A percentile compares a stretch with the other conserved stretches of the same genome.
Evolutionary conservation across 2,329 filamentous ascomycete genomes (phyloP).

Genomic region (Cytospora leucostoma): DNA sequence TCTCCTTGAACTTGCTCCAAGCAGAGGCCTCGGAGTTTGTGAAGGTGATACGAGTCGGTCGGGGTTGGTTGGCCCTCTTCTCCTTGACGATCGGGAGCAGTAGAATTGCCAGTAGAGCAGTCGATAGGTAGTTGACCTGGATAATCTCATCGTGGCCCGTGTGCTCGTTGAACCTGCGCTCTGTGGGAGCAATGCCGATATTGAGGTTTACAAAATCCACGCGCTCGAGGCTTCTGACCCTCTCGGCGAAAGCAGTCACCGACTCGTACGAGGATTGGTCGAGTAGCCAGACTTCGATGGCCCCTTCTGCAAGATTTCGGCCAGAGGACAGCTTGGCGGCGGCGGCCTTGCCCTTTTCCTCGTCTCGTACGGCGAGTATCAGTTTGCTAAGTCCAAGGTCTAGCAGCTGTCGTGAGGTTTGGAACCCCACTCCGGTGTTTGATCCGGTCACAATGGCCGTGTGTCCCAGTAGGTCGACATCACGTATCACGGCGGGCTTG

Average conservation of each 20-base stretch:
- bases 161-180: not conserved
- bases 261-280: slow-evolving; percentile 17
- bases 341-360: slow-evolving; percentile 34
- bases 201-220: slow-evolving; percentile 45
- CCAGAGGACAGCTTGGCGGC: slow-evolving; percentile 44
- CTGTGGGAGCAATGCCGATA: slow-evolving; percentile 31
- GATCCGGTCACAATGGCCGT: slow-evolving; percentile 16
- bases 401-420: slow-evolving; percentile 23
- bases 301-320: slow-evolving; percentile 29
- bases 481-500: not conserved
- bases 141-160: slow-evolving; percentile 29
- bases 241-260: slow-evolving; percentile 24
- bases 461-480: slow-evolving; percentile 6
- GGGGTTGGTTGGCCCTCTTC: slow-evolving; percentile 26
- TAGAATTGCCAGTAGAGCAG: slow-evolving; percentile 27
- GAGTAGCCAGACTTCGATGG: slow-evolving; percentile 14
- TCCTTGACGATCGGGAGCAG: slow-evolving; percentile 34
- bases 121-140: slow-evolving; percentile 32
- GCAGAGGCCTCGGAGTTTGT: slow-evolving; percentile 33
- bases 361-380: slow-evolving; percentile 49
- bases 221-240: slow-evolving; percentile 36
- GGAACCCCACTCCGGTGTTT: slow-evolving; percentile 12
- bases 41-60: slow-evolving; percentile 29
- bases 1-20: slow-evolving; percentile 30
- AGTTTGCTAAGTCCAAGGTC: slow-evolving; percentile 32